A percentile compares a stretch with the other conserved stretches of the same genome.
phyloP scores from a whole-genome alignment of 345 rosid genomes.

The Salix viminalis region DNA sequence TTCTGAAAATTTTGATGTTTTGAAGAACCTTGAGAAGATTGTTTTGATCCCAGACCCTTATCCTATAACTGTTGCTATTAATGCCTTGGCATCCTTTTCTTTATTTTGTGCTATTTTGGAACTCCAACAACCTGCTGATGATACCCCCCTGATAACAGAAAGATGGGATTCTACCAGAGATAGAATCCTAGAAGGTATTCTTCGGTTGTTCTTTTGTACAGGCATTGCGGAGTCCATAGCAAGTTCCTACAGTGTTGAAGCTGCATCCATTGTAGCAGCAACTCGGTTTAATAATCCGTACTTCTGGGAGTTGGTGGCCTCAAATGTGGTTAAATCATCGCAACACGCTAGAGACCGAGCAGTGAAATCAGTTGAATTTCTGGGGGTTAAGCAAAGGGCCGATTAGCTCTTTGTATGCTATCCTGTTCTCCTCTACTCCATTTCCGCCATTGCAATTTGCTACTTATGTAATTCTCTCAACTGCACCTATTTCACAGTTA shows the following conservation, averaged over 20 bases:
- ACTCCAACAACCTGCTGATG: conserved; percentile 31
- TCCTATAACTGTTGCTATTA: conserved; percentile 46
- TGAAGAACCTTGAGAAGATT: conserved; percentile 50
- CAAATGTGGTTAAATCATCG: conserved; percentile 56
- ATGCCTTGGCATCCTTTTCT: conserved; percentile 69
- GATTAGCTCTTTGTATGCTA: conserved; percentile 70
- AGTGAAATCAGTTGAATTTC: conserved; percentile 69
- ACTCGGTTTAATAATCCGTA: conserved; percentile 50
- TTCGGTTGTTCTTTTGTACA: conserved; percentile 82
- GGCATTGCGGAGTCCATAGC: conserved; percentile 89
- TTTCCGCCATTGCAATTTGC: conserved; percentile 69
- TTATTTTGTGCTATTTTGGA: conserved; percentile 38
- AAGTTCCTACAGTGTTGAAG: conserved; percentile 49
- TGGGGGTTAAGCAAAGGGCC: conserved; percentile 89
- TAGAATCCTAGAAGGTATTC: conserved; percentile 72
- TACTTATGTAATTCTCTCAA: conserved; percentile 74
- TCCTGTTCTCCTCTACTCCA: conserved; percentile 68
- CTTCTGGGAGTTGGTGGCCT: conserved; percentile 83
- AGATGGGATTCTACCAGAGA: conserved; percentile 55
- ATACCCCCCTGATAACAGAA: conserved; percentile 34
- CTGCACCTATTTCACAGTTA: conserved; percentile 64
- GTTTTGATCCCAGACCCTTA: conserved; percentile 48
- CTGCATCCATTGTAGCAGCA: conserved; percentile 58
- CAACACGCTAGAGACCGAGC: conserved; percentile 69
- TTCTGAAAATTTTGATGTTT: conserved; percentile 34